Evolutionary conservation across 2,329 filamentous ascomycete genomes (phyloP).

Genomic region (Stenocarpella maydis): DNA sequence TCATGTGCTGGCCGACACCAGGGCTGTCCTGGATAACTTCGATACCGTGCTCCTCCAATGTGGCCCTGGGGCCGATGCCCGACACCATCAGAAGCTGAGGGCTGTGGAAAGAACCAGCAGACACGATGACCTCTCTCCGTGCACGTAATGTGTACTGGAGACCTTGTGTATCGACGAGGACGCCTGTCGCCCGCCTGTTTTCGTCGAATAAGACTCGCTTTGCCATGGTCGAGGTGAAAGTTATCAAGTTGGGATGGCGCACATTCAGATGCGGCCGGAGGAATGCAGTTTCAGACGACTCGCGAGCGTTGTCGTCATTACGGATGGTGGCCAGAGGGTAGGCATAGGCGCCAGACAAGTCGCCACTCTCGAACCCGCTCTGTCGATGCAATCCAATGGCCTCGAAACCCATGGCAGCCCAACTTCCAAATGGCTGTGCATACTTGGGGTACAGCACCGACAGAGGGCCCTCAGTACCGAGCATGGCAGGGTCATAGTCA

Average conservation of each 20-base stretch:
- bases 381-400: neutral
- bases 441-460: constrained; percentile 9
- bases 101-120: constrained; percentile 51
- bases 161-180: neutral
- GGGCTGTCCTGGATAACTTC: constrained; percentile 37
- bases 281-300: constrained; percentile 24
- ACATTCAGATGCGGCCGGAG: neutral
- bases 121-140: constrained; percentile 50
- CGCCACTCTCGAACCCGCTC: constrained; percentile 7
- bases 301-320: neutral
- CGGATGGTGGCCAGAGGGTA: constrained; percentile 1
- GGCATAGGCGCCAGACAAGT: neutral
- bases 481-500: neutral
- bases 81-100: constrained; percentile 48
- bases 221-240: neutral
- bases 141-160: constrained; percentile 9
- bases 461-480: neutral
- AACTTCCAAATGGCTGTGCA: constrained; percentile 13
- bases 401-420: neutral
- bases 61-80: constrained; percentile 1
- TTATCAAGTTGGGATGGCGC: neutral
- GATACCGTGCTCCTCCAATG: constrained; percentile 40
- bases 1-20: constrained; percentile 38
- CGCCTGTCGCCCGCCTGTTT: neutral
- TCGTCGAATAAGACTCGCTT: constrained; percentile 10